Percentiles rank a stretch among this genome's conserved stretches.
phyloP scores from a whole-genome alignment of 2,329 filamentous ascomycete species.

The Cryphonectria parasitica region DNA sequence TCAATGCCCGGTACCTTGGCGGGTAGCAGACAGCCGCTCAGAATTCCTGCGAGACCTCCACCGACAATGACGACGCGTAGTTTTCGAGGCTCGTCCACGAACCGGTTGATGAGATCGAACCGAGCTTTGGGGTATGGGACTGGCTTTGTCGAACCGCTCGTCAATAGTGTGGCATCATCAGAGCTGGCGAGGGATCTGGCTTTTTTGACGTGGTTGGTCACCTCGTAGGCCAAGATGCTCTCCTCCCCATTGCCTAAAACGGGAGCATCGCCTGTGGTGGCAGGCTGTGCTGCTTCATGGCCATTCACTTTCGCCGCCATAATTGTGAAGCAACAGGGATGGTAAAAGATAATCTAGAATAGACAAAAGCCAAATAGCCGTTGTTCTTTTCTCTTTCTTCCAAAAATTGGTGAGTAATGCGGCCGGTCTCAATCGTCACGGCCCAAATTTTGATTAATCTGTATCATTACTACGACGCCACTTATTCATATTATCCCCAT shows the following conservation, averaged over 20 bases:
- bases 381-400: neutral
- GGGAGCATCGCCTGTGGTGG: neutral
- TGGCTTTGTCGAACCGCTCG: constrained; percentile 9
- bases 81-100: constrained; percentile 51
- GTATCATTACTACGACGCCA: neutral
- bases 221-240: neutral
- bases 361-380: neutral
- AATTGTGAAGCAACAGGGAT: neutral
- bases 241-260: constrained; percentile 3
- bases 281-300: neutral
- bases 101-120: constrained; percentile 41
- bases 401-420: neutral
- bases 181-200: neutral
- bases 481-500: neutral
- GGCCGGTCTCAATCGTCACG: neutral
- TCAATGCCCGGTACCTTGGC: constrained; percentile 70
- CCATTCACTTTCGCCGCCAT: neutral
- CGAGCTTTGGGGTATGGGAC: constrained; percentile 29
- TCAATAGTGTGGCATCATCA: neutral
- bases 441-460: neutral
- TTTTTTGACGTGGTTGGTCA: neutral
- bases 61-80: constrained; percentile 65
- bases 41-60: constrained; percentile 65
- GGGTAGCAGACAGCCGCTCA: constrained; percentile 68
- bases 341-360: neutral